Evolutionary conservation across 176 grass and related monocot genomes (phyloP).

Genomic region (Oryza coarctata): DNA sequence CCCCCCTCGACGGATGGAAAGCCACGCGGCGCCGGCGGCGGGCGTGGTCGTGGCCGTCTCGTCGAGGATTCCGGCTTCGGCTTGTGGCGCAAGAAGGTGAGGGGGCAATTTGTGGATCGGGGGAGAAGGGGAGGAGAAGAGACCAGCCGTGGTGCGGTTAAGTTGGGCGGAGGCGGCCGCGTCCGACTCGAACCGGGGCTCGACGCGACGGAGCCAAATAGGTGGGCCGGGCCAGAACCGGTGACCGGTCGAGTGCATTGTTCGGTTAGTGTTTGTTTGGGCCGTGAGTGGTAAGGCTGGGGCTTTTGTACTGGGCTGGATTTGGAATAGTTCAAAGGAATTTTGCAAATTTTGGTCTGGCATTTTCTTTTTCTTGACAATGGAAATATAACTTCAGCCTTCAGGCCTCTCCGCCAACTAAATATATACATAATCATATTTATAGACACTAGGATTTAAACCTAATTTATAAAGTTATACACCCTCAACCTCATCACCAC

Average conservation of each 20-base stretch:
- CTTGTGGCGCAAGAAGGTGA: not conserved
- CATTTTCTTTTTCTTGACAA: no score
- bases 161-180: not conserved
- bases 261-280: no score
- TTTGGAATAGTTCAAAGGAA: not conserved
- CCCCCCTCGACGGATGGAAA: not conserved
- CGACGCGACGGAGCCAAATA: no score
- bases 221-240: not conserved
- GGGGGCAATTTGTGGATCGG: not conserved
- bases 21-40: not conserved
- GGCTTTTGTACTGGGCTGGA: not conserved
- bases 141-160: not conserved
- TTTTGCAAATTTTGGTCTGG: no score
- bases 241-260: no score
- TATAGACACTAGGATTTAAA: no score
- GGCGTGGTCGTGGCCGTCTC: not conserved
- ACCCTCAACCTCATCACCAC: no score
- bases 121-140: not conserved
- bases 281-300: not conserved
- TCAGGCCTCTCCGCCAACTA: no score
- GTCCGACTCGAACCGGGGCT: not conserved
- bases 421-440: no score
- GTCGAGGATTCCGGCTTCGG: not conserved
- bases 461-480: no score
- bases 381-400: no score